Evolutionary conservation across 148 eudicot genomes (phyloP).

Genomic region (Fagopyrum tataricum): DNA sequence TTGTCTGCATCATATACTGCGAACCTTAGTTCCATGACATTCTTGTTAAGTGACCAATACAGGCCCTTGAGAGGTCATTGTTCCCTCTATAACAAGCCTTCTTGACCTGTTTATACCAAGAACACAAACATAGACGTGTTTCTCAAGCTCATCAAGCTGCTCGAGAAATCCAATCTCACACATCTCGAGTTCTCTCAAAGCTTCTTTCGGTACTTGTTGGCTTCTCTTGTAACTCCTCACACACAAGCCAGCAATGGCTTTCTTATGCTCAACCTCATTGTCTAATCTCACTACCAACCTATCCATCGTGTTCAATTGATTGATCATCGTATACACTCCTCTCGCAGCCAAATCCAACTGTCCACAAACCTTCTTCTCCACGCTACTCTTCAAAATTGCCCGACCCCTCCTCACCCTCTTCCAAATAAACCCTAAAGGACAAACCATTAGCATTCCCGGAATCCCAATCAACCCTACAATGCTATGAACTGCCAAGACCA

Average conservation of each 20-base stretch:
- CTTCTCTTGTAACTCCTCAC: conserved; percentile 31
- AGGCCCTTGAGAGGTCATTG: background rate
- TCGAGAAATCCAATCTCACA: conserved; percentile 43
- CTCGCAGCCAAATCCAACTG: conserved; percentile 64
- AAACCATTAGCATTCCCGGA: conserved; percentile 32
- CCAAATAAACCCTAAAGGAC: conserved; percentile 20
- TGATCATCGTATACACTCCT: conserved; percentile 54
- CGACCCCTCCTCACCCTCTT: conserved; percentile 12
- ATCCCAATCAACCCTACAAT: conserved; percentile 42
- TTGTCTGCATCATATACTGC: background rate
- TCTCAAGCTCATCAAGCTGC: conserved; percentile 74
- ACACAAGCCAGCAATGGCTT: conserved; percentile 44
- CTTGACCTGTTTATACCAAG: conserved; percentile 71
- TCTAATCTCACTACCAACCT: conserved; percentile 51
- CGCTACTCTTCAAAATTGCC: conserved; percentile 11
- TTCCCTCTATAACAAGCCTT: conserved; percentile 40
- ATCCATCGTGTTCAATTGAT: conserved; percentile 66
- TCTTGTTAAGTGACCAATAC: background rate
- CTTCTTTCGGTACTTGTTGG: conserved; percentile 50
- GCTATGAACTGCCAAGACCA: conserved; percentile 42
- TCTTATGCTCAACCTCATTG: conserved; percentile 62
- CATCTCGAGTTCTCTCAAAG: conserved; percentile 39
- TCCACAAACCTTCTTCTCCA: conserved; percentile 22
- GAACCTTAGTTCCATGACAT: background rate
- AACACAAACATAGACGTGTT: conserved; percentile 63